These are phyloP conservation scores for Magnolia officinalis DNA, from an alignment of 164 flowering plant genomes.

Conservation along the genomic window DNA sequence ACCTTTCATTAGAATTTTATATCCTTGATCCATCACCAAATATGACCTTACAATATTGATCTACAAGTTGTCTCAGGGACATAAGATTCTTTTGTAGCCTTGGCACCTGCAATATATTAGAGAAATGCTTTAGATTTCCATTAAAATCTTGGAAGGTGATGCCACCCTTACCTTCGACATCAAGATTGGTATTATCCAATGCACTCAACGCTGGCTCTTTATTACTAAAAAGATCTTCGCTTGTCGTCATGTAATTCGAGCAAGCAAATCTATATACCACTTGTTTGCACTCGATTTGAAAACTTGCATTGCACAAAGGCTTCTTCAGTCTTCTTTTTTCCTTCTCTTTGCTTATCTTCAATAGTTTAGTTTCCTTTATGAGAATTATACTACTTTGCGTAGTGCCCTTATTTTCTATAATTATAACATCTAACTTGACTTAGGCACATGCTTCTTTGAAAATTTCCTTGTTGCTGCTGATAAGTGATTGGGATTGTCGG, in stretches of 20 bases:
- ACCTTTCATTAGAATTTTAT: neutral
- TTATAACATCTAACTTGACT: no score
- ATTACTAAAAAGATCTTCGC: neutral
- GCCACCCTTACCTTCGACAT: neutral
- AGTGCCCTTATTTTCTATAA: neutral
- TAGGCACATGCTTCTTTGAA: no score
- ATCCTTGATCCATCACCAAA: neutral
- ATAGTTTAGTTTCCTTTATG: neutral
- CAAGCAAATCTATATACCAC: neutral
- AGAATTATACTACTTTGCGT: neutral
- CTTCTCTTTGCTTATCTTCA: neutral
- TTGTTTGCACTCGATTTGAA: neutral
- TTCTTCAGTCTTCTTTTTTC: neutral
- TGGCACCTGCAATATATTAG: neutral
- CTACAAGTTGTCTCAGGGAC: constrained; percentile 2
- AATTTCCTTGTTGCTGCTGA: no score
- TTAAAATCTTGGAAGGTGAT: neutral
- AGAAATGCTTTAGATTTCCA: neutral
- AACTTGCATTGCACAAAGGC: neutral
- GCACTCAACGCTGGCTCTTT: neutral
- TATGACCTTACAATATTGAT: neutral
- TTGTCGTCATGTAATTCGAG: constrained; percentile 4
- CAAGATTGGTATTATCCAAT: neutral
- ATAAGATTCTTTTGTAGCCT: neutral
- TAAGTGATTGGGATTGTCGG: no score